Percentiles rank a stretch among this genome's conserved stretches.
phyloP scores from a whole-genome alignment of 192 early-diverging fungal species.

The Coemansia sp. region DNA sequence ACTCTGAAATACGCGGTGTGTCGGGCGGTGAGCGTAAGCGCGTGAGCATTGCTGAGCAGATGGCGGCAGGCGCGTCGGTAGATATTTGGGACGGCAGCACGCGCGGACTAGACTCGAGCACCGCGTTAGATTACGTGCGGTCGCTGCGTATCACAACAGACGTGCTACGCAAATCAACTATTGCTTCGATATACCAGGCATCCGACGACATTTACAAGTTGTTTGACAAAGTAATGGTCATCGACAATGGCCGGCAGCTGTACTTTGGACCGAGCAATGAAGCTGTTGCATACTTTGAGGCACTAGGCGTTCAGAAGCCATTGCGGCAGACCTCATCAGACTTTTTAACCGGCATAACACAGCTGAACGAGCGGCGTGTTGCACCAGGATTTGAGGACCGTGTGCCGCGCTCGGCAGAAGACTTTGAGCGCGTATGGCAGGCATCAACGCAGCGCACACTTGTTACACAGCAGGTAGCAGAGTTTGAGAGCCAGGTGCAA shows the following conservation, averaged over 20 bases:
- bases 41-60: conserved; percentile 36
- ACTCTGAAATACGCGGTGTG: conserved; percentile 62
- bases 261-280: conserved; percentile 66
- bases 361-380: conserved; percentile 60
- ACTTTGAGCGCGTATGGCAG: conserved; percentile 67
- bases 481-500: conserved; percentile 39
- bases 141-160: conserved; percentile 72
- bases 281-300: conserved; percentile 64
- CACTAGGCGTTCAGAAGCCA: conserved; percentile 63
- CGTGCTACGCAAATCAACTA: conserved; percentile 61
- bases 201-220: conserved; percentile 76
- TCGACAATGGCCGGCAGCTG: conserved; percentile 67
- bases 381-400: conserved; percentile 58
- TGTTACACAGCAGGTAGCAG: conserved; percentile 43
- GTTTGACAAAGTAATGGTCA: conserved; percentile 69
- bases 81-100: conserved; percentile 66
- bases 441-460: conserved; percentile 45
- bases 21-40: conserved; percentile 62
- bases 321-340: conserved; percentile 69
- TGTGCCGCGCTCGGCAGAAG: conserved; percentile 60
- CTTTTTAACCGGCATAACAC: conserved; percentile 71
- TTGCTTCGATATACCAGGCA: conserved; percentile 66
- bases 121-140: conserved; percentile 67
- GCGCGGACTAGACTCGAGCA: conserved; percentile 60
- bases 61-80: conserved; percentile 58